phyloP scores from a whole-genome alignment of 495 filamentous ascomycete species.

The Podospora conica region DNA sequence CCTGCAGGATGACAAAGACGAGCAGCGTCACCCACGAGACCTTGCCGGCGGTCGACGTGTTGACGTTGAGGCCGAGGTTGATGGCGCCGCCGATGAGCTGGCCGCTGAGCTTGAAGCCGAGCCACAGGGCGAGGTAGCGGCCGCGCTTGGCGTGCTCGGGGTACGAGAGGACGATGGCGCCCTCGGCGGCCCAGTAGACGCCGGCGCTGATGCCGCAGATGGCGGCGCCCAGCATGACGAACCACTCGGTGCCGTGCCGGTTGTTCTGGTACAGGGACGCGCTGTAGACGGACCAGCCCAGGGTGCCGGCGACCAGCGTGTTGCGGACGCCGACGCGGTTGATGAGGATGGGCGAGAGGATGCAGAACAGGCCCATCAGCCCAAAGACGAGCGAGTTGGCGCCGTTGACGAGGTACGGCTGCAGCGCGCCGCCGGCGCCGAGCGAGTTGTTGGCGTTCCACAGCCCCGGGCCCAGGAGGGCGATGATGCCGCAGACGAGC shows the following conservation, averaged over 20 bases:
- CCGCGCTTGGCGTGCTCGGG: slow-evolving; percentile 59
- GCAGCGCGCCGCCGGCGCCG: slow-evolving; percentile 57
- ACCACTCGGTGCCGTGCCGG: slow-evolving; percentile 56
- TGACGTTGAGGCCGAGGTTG: slow-evolving; percentile 54
- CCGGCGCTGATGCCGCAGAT: slow-evolving; percentile 60
- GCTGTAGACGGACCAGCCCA: slow-evolving; percentile 60
- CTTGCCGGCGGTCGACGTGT: slow-evolving; percentile 47
- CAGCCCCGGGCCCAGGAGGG: slow-evolving; percentile 58
- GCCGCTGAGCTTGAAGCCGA: slow-evolving; percentile 54
- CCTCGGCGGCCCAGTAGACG: slow-evolving; percentile 63
- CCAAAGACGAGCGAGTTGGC: slow-evolving; percentile 63
- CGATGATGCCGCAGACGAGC: slow-evolving; percentile 56
- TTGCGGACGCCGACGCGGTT: slow-evolving; percentile 58
- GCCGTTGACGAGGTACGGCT: slow-evolving; percentile 61
- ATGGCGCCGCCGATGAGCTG: slow-evolving; percentile 61
- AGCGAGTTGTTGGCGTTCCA: slow-evolving; percentile 67
- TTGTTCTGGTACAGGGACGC: slow-evolving; percentile 64
- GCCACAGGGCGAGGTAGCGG: slow-evolving; percentile 55
- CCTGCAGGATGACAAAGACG: slow-evolving; percentile 57
- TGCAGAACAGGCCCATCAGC: slow-evolving; percentile 60
- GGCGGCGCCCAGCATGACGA: slow-evolving; percentile 57
- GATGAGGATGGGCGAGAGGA: slow-evolving; percentile 48
- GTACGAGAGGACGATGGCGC: slow-evolving; percentile 59
- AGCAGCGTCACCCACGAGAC: slow-evolving; percentile 57
- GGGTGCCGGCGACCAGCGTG: slow-evolving; percentile 57